Evolutionary conservation across 139 green algal genomes (phyloP), one percentile per base, ranked within the genome.

Genomic region (Chlorella sp.): DNA sequence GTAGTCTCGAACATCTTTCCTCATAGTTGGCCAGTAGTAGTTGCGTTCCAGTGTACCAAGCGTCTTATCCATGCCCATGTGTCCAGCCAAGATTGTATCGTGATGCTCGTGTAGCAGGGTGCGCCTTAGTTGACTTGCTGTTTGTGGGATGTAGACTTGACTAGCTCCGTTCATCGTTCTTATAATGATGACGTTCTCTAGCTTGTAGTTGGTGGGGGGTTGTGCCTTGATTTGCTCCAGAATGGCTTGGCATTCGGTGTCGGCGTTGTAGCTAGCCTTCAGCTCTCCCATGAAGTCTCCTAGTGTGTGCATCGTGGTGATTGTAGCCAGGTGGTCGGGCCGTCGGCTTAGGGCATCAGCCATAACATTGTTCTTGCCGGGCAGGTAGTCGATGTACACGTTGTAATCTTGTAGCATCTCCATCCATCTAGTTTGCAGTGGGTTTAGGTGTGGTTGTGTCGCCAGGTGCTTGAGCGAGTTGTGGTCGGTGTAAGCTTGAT

Each of bases 21-120:
- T 22, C 83, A 93, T 7, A 32, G 18, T 0, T 18, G 88, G 90
- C 92, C 92, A 93, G 30, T n/a, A 93, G 40, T 86, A 92, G 1
- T 64, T 39, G 0, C 7, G 1, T 0, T n/a, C n/a, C n/a, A n/a
- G n/a, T n/a, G n/a, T n/a, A n/a, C n/a, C n/a, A n/a, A n/a, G n/a
- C n/a, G 64, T 26, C 0, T 79, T 80, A 4, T 81, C 42, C 1
- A 2, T 0, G 18, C 86, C 34, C 1, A 81, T 66, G 26, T 91
- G 39, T 18, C 48, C 57, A 26, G 18, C 39, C 28, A 60, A 12
- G 19, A 76, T 16, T 15, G 86, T 14, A 24, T 84, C 37, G 39
- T 89, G 85, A 32, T 90, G 37, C 28, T 79, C 81, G 26, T 0
- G 1, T 21, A 81, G 34, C 18, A 91, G 7, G 28, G 5, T 21